These are phyloP conservation scores for Flagelloscypha sp. DNA, from an alignment of 768 basidiomycete species.

Conservation along the genomic window DNA sequence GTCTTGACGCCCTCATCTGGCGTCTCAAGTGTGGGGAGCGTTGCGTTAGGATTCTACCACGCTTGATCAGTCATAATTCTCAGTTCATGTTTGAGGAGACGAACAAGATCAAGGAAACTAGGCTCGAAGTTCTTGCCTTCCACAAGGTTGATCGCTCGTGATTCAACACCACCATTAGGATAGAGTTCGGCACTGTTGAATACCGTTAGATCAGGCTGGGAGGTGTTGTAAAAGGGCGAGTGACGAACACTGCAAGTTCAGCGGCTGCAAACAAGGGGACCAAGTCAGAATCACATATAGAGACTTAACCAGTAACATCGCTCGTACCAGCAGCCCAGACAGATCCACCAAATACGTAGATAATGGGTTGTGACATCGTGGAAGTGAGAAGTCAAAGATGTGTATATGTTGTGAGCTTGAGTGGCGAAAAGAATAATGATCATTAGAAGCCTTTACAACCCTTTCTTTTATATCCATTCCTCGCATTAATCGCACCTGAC, in stretches of 20 bases:
- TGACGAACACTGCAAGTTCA: conserved; percentile 18
- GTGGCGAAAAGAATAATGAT: not conserved
- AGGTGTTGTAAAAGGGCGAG: too few species aligned
- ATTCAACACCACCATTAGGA: conserved; percentile 24
- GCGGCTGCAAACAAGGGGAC: conserved; percentile 7
- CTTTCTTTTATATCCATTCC: too few species aligned
- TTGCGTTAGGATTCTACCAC: conserved; percentile 34
- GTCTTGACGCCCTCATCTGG: conserved; percentile 27
- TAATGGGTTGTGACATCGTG: conserved; percentile 15
- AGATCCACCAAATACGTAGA: conserved; percentile 18
- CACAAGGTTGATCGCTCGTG: conserved; percentile 29
- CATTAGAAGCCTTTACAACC: too few species aligned
- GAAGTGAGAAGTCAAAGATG: conserved; percentile 36
- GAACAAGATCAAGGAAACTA: conserved; percentile 33
- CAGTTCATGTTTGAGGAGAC: conserved; percentile 3
- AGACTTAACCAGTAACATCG: not conserved
- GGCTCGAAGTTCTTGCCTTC: conserved; percentile 43
- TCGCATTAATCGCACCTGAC: too few species aligned
- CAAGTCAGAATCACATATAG: not conserved
- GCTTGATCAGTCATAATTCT: not conserved
- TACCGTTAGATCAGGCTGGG: too few species aligned
- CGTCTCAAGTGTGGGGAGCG: conserved; percentile 33
- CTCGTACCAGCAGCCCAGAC: conserved; percentile 18
- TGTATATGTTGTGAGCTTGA: conserved; percentile 13
- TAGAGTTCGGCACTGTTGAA: conserved; percentile 35